Evolutionary conservation across 1,139 yeast genomes (phyloP), one percentile per base, ranked within the genome.

Genomic region (Pichia sp.): DNA sequence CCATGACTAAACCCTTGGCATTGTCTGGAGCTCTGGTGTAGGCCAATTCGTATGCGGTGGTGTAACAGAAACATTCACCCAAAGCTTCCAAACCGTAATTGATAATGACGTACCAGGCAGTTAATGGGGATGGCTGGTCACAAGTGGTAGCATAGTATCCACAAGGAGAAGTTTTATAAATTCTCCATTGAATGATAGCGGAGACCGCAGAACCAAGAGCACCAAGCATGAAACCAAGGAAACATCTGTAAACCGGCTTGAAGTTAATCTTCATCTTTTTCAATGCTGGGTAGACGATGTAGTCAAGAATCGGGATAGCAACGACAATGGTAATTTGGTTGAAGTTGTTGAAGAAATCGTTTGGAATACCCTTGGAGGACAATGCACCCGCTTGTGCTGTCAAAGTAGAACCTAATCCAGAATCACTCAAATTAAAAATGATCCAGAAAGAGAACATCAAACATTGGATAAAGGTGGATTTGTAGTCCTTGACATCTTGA

Each of bases 101-200:
- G 20, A 65, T 56, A 33, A 66, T 64, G 41, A 72, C 77, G 39
- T 62, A 62, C 80, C 80, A 74, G n/a, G 76, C 77, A 30, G 69
- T 57, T 23, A 75, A 57, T 22, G 77, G 76, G 19, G 78, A 63
- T 17, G 64, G 67, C 24, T 56, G 56, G 5, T 64, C 65, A 49
- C 64, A 67, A 29, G 37, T 36, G 8, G 55, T 55, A 31, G 91
- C 86, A 41, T 55, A 50, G 37, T 76, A 73, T 50, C 77, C 85
- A 69, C 94, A 84, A 42, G 95, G 94, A 13, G 86, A 86, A 10
- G 86, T 67, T 38, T 64, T 57, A 62, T 85, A 85, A 48, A 86
- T 78, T 58, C 67, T 71, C 59, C 78, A 76, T 64, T 86, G 95
- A 48, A 83, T 69, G 30, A 85, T 81, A 18, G 94, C n/a, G n/a